These are phyloP conservation scores for Auricularia heimuer DNA, from an alignment of 768 basidiomycete genomes.

Conservation along the genomic window DNA sequence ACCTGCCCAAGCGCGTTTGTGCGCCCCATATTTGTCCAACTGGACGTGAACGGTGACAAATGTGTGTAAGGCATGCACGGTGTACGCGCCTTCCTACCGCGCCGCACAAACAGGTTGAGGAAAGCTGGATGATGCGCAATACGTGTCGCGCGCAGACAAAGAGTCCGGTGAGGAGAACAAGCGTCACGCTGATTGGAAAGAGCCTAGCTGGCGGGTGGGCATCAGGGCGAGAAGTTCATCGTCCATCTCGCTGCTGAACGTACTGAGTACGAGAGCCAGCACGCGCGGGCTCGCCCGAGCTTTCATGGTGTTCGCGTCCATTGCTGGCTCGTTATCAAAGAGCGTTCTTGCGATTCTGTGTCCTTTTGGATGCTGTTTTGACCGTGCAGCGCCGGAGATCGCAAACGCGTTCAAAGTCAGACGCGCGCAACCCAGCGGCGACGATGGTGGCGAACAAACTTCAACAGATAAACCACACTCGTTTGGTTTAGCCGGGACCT, in stretches of 20 bases:
- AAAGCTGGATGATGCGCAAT: slow-evolving; percentile 57
- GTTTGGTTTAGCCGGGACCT: too few relatives aligned
- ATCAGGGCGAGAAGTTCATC: too few relatives aligned
- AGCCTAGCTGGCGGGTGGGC: neutral
- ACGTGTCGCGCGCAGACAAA: slow-evolving; percentile 42
- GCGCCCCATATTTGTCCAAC: slow-evolving; percentile 75
- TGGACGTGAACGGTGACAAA: slow-evolving; percentile 19
- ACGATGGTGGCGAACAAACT: too few relatives aligned
- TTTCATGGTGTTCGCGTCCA: neutral
- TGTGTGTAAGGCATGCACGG: neutral
- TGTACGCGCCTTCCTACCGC: slow-evolving; percentile 52
- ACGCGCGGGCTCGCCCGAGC: neutral
- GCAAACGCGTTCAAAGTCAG: too few relatives aligned
- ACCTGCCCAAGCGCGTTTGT: slow-evolving; percentile 83
- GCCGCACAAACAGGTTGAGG: slow-evolving; percentile 59
- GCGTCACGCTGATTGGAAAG: slow-evolving; percentile 16
- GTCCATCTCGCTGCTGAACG: too few relatives aligned
- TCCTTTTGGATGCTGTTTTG: too few relatives aligned
- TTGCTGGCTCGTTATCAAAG: too few relatives aligned
- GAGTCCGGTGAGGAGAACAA: slow-evolving; percentile 42
- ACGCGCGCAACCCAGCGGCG: too few relatives aligned
- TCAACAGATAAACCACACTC: too few relatives aligned
- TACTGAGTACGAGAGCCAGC: neutral
- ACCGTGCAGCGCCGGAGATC: too few relatives aligned
- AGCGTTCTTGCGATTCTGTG: too few relatives aligned